A percentile compares a stretch with the other conserved stretches of the same genome.
phyloP scores from a whole-genome alignment of 140 eudicot species.

The Erigeron philadelphicus region DNA sequence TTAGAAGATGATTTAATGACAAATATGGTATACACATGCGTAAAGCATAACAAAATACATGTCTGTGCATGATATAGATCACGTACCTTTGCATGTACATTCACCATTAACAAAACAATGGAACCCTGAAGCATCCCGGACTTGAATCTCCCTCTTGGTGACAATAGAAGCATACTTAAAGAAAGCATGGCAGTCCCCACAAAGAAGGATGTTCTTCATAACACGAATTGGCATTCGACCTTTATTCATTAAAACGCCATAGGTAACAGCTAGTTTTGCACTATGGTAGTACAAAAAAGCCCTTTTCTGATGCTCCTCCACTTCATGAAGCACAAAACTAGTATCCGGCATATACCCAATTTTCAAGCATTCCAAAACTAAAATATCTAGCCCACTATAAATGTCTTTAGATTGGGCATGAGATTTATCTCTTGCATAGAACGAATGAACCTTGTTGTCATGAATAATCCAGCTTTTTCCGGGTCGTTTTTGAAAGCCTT shows the following conservation, averaged over 20 bases:
- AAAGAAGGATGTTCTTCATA: constrained; percentile 61
- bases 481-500: constrained; percentile 65
- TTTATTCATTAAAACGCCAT: constrained; percentile 57
- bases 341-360: constrained; percentile 83
- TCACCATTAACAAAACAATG: constrained; percentile 68
- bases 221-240: constrained; percentile 56
- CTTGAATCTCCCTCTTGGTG: constrained; percentile 71
- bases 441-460: constrained; percentile 58
- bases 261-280: constrained; percentile 74
- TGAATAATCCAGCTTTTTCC: constrained; percentile 70
- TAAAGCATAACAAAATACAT: constrained; percentile 10
- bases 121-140: constrained; percentile 86
- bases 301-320: constrained; percentile 82
- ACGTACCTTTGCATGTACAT: constrained; percentile 60
- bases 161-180: constrained; percentile 65
- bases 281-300: constrained; percentile 83
- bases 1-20: not conserved
- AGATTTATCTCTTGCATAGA: constrained; percentile 65
- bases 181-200: constrained; percentile 91
- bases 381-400: constrained; percentile 60
- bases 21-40: not conserved
- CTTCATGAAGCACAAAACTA: constrained; percentile 93
- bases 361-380: constrained; percentile 67
- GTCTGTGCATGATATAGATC: constrained; percentile 27
- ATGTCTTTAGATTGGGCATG: constrained; percentile 65